These are phyloP conservation scores for Penicillium hesseltinei DNA, from an alignment of 2,329 filamentous ascomycete genomes.

Conservation along the genomic window DNA sequence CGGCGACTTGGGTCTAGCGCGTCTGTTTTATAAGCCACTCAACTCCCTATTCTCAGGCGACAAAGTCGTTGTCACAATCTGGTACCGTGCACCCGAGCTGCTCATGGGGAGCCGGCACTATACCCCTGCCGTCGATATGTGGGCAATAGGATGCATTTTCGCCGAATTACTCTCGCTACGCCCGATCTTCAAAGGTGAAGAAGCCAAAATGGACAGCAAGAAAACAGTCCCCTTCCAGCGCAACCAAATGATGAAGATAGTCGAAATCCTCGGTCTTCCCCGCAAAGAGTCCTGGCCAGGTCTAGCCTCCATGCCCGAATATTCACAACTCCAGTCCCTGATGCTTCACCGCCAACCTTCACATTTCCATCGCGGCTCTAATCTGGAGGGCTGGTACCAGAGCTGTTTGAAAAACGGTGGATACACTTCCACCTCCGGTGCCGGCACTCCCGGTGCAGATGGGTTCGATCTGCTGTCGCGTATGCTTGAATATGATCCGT, in stretches of 20 bases:
- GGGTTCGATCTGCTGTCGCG: slow-evolving; percentile 79
- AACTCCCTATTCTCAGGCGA: slow-evolving; percentile 90
- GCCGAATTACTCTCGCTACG: slow-evolving; percentile 85
- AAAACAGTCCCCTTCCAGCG: slow-evolving; percentile 96
- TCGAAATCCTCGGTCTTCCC: slow-evolving; percentile 90
- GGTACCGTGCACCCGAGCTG: slow-evolving; percentile 95
- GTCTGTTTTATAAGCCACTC: slow-evolving; percentile 89
- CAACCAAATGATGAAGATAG: slow-evolving; percentile 98
- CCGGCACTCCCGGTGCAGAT: slow-evolving; percentile 65
- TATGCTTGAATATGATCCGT: slow-evolving; percentile 88
- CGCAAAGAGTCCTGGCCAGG: slow-evolving; percentile 87
- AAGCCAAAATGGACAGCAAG: slow-evolving; percentile 98
- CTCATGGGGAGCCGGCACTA: slow-evolving; percentile 93
- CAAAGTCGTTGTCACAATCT: slow-evolving; percentile 98
- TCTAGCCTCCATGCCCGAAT: slow-evolving; percentile 83
- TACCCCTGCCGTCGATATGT: slow-evolving; percentile 93
- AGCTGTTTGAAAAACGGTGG: slow-evolving; percentile 62
- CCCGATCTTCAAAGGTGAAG: slow-evolving; percentile 97
- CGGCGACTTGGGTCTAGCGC: slow-evolving; percentile 86
- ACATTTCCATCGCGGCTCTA: slow-evolving; percentile 53
- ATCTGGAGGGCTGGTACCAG: slow-evolving; percentile 78
- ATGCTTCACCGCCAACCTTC: slow-evolving; percentile 45
- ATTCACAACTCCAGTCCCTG: slow-evolving; percentile 62
- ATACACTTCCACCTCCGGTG: slow-evolving; percentile 49
- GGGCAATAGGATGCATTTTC: slow-evolving; percentile 97